Base-by-base conservation (phyloP, 2,329 filamentous ascomycete species). In the Penicillium decumbens region DNA sequence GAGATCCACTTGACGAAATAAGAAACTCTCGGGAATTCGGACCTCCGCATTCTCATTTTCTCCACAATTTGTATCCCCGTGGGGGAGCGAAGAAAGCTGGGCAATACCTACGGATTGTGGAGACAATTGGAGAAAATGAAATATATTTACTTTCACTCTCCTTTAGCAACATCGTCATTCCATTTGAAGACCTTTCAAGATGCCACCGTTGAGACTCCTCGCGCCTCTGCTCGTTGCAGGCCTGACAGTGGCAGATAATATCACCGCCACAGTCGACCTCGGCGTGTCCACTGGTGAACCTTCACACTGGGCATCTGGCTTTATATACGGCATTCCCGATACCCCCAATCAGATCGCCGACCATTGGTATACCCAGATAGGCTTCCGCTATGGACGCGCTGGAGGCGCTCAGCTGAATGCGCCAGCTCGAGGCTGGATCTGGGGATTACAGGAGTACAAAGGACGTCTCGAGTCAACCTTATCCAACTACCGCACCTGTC, bases 301-400 rank as follows among this genome's bases (percentile, higher is more conserved):
- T 4, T 47, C 61, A 39, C 66, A 72, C 43, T 57, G 71, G n/a
- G 73, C 71, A 4, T 69, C 71, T 4, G 72, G 72, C 3, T 63
- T 72, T 47, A 65, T 76, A 37, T 76, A 75, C 51, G 73, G 73
- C 10, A 69, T 74, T 30, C 71, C 70, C 2, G 68, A 73, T 45
- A 67, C 62, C 18, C 41, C 57, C 1, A 62, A 65, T 42, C 67
- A 71, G 42, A 73, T 76, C 27, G 72, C 71, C 0, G 65, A 65
- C 30, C 51, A 67, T 15, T 73, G 68, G 58, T 72, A 69, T 55
- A 63, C 60, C 3, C 65, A 71, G 25, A 71, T 74, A 13, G 71
- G 67, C 15, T 75, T 73, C 63, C 66, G 68, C 29, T 71, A 72
- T 46, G 63, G 45, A 35, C 63, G 72, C 32, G 69, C 70, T 24